Percentiles rank a stretch among this genome's conserved stretches.
Conservation (phyloP, 2,329 filamentous ascomycete species). For the Trichoderma oligosporum region DNA sequence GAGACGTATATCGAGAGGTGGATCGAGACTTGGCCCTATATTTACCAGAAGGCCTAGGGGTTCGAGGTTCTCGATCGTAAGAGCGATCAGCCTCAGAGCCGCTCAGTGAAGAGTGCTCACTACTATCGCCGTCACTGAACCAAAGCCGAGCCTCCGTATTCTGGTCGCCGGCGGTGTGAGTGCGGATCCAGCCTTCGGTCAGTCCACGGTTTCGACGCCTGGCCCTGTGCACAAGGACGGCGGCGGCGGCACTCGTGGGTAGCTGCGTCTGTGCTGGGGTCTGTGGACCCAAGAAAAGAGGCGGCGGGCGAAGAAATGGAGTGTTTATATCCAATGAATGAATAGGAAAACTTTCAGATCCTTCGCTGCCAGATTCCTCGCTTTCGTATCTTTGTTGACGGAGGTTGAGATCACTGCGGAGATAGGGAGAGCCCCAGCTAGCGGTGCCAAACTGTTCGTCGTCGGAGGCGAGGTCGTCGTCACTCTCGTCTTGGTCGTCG, state of each 20-base stretch:
- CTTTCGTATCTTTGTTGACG: constrained; percentile 54
- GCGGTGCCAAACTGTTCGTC: constrained; percentile 58
- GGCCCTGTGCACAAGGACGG: constrained; percentile 61
- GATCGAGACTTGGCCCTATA: constrained; percentile 25
- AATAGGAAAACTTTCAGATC: constrained; percentile 56
- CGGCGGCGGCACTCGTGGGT: constrained; percentile 52
- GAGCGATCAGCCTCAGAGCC: constrained; percentile 56
- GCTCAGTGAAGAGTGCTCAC: constrained; percentile 72
- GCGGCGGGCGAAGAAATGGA: constrained; percentile 57
- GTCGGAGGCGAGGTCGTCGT: constrained; percentile 11
- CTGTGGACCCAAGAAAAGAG: constrained; percentile 32
- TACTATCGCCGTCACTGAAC: constrained; percentile 71
- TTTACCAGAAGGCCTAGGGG: constrained; percentile 41
- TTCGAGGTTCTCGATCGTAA: constrained; percentile 46
- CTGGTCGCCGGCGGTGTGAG: constrained; percentile 69
- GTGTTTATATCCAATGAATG: constrained; percentile 60
- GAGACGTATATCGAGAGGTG: constrained; percentile 36
- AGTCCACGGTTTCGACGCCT: constrained; percentile 59
- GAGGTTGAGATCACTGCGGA: constrained; percentile 55
- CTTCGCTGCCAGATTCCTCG: constrained; percentile 56
- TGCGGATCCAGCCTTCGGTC: constrained; percentile 82
- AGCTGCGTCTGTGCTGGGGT: constrained; percentile 28
- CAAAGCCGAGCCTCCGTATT: constrained; percentile 72
- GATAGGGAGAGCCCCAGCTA: constrained; percentile 90
- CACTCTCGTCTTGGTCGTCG: constrained; percentile 23